Base-by-base conservation (phyloP, 129 eudicot species). In the Chrysanthemum lavandulifolium region DNA sequence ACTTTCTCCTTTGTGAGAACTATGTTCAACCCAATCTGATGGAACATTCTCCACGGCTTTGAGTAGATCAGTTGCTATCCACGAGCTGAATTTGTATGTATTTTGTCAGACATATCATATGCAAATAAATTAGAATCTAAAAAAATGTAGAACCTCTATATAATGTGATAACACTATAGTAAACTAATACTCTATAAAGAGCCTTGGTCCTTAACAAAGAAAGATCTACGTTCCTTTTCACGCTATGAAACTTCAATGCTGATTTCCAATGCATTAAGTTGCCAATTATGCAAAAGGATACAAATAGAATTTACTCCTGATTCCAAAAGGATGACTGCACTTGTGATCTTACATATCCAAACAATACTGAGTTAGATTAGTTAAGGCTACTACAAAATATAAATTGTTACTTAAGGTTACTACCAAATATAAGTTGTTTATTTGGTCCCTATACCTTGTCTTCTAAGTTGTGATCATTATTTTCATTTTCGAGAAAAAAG, bases 231-330 rank as follows among this genome's bases (percentile, higher is more conserved):
- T 65, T 87, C 91, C 66, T 84, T 74, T 75, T 90, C 97, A 57
- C 75, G 69, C 98, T 97, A 90, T 61, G 79, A 85, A 61, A 85
- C 86, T 80, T 90, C 87, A 36, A 86, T 84, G 73, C 98, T 94
- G 97, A 55, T 64, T 64, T 72, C 43, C 65, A 61, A 67, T 62
- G 14, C 49, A 48, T 14, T 45, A 53, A 73, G 56, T 55, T 67
- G 21, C 29, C 40, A 8, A 19, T 69, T 23, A 62, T 21, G 45
- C 6, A 43, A 43, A 61, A 4, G 3, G 6, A 80, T 33, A 51
- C 48, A 57, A 45, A 49, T 21, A 18, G 15, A 62, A 49, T 27
- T 50, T 73, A 29, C 69, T 73, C 61, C 10, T 25, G 51, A 13
- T 72, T 59, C 67, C 36, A 40, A 36, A 57, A 29, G 0, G 27